These are phyloP conservation scores for Cucumis cinereus DNA, from an alignment of 306 rosid genomes.

Conservation along the genomic window DNA sequence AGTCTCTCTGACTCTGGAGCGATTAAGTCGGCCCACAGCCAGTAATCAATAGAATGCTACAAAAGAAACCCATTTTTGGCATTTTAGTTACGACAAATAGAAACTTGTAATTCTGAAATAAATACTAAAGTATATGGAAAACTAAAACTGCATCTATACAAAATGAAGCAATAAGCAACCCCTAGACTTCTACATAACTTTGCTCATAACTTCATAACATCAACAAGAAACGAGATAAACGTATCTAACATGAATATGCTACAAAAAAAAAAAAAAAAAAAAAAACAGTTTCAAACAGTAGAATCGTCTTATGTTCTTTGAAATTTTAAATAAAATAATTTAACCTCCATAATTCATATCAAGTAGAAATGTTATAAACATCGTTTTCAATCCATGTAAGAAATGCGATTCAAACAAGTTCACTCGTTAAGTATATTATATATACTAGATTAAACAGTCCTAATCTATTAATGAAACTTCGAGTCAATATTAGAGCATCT, in stretches of 20 bases:
- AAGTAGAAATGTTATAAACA: background rate
- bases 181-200: background rate
- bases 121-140: background rate
- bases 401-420: background rate
- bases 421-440: background rate
- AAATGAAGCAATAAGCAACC: background rate
- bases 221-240: background rate
- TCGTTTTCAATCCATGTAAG: background rate
- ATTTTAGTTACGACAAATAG: background rate
- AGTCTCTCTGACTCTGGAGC: constrained; percentile 67
- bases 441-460: background rate
- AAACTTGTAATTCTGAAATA: background rate
- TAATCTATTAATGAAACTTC: background rate
- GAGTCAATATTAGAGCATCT: background rate
- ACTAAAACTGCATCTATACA: background rate
- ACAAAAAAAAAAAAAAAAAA: background rate
- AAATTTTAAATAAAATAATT: background rate
- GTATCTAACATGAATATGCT: background rate
- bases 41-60: constrained; percentile 88
- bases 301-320: background rate
- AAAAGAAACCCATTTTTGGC: background rate
- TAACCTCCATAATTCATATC: background rate
- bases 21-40: constrained; percentile 90
- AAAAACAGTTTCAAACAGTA: background rate
- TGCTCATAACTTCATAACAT: background rate